Conservation (phyloP, 768 basidiomycete genomes). For the Rhizopogon rudus region DNA sequence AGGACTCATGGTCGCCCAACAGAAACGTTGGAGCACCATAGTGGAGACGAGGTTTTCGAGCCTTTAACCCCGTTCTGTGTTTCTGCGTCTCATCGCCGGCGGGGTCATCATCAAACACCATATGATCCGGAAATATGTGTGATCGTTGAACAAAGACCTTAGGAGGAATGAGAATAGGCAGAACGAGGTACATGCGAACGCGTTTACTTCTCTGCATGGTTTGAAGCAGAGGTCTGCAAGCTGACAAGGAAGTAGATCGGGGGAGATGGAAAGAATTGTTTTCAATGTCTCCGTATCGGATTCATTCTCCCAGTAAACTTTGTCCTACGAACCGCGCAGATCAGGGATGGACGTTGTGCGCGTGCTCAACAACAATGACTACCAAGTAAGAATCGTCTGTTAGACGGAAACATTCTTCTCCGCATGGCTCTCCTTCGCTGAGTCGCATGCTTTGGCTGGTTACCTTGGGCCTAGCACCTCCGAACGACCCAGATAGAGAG, state of each 20-base stretch:
- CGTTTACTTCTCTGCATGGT: slow-evolving; percentile 41
- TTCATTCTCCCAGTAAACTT: slow-evolving; percentile 21
- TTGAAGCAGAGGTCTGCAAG: slow-evolving; percentile 43
- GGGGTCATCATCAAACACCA: slow-evolving; percentile 11
- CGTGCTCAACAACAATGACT: background rate
- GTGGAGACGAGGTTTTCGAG: background rate
- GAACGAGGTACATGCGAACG: background rate
- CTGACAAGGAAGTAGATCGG: slow-evolving; percentile 46
- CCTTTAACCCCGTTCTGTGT: slow-evolving; percentile 2
- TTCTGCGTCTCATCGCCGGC: background rate
- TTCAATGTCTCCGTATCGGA: slow-evolving; percentile 18
- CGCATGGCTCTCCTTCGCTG: slow-evolving; percentile 26
- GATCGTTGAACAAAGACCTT: slow-evolving; percentile 18
- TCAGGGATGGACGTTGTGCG: background rate
- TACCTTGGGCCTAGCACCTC: slow-evolving; percentile 12
- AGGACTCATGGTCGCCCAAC: background rate
- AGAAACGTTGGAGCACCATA: slow-evolving; percentile 13
- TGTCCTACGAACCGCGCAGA: slow-evolving; percentile 9
- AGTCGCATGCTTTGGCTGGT: slow-evolving; percentile 20
- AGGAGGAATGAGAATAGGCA: background rate
- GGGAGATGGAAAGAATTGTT: slow-evolving; percentile 36
- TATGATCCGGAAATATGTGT: slow-evolving; percentile 13
- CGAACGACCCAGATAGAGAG: background rate
- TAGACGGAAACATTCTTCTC: slow-evolving; percentile 25
- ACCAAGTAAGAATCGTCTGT: slow-evolving; percentile 7